Base-by-base conservation (phyloP, 2,329 filamentous ascomycete species). In the Botryotinia convoluta region DNA sequence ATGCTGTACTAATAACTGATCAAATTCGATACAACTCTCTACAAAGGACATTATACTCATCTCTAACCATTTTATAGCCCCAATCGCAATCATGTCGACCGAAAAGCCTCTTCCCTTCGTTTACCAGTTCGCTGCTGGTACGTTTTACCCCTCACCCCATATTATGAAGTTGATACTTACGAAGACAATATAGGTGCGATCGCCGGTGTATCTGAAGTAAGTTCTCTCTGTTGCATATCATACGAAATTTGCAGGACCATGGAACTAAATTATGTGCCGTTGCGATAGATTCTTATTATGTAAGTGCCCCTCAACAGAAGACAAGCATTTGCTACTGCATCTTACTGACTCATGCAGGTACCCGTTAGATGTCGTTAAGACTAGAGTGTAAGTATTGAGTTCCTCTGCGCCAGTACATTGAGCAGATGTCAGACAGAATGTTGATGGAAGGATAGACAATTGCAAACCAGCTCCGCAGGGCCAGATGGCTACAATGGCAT, bases 281-380 rank as follows among this genome's bases (percentile, higher is more conserved):
- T 73, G 73, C 44, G 14, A 35, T 85, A 97, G 93, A 97, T 97
- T 85, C 85, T 96, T 84, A 88, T 96, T 74, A 97, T 97, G 93
- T 95, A 86, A 81, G 88, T 83, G 37, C 63, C 71, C 74, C 74
- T 74, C 72, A 73, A 72, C 14, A 4, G 16, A n/a, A 39, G n/a
- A 39, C 60, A 57, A 65, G 45, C 45, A 65, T 65, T 35, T 44
- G 26, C 69, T 65, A 74, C 62, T 54, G 37, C 63, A 35, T 45
- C 45, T 59, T 68, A 73, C 69, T 72, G 61, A 72, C 35, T 79
- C 44, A 79, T 81, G 78, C 82, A 98, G 95, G 96, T 99, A 99
- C 87, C 96, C 96, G 78, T 88, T 99, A 83, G 96, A 99, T 83
- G 96, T 99, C 74, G 94, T 98, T 84, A 98, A 98, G 89, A 98